A percentile compares a stretch with the other conserved stretches of the same genome.
These are phyloP conservation scores for Rosa chinensis DNA, from an alignment of 306 rosid genomes.

Conservation along the genomic window DNA sequence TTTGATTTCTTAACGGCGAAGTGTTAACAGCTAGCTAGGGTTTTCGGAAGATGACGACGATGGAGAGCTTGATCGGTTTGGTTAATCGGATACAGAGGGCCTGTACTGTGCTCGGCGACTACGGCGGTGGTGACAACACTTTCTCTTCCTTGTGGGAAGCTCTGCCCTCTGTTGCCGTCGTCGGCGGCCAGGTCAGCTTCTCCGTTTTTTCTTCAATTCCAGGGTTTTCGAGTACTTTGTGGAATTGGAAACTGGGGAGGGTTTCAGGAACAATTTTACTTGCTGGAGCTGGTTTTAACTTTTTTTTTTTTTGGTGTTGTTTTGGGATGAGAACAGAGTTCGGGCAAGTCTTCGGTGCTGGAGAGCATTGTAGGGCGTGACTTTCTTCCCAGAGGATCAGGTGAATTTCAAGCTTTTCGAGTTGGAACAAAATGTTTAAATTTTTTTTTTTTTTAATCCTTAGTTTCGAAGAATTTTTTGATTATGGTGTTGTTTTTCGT, in stretches of 20 bases:
- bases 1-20: neutral
- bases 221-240: neutral
- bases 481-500: neutral
- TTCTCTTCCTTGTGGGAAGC: constrained; percentile 95
- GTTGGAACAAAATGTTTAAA: neutral
- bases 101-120: constrained; percentile 91
- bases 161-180: constrained; percentile 93
- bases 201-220: neutral
- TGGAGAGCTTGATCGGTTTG: constrained; percentile 96
- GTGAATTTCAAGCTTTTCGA: constrained; percentile 25
- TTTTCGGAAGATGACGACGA: constrained; percentile 58
- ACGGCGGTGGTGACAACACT: constrained; percentile 64
- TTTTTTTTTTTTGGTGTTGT: neutral
- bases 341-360: constrained; percentile 94
- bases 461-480: neutral
- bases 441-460: neutral
- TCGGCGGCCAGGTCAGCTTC: constrained; percentile 83
- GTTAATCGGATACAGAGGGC: constrained; percentile 93
- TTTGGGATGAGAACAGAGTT: constrained; percentile 54
- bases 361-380: constrained; percentile 98
- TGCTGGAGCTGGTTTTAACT: neutral
- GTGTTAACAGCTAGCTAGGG: constrained; percentile 27
- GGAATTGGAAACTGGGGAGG: neutral
- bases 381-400: constrained; percentile 97
- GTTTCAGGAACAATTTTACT: neutral